These are phyloP conservation scores for Mortierella sp. DNA, from an alignment of 371 early-diverging fungal species.

Conservation along the genomic window DNA sequence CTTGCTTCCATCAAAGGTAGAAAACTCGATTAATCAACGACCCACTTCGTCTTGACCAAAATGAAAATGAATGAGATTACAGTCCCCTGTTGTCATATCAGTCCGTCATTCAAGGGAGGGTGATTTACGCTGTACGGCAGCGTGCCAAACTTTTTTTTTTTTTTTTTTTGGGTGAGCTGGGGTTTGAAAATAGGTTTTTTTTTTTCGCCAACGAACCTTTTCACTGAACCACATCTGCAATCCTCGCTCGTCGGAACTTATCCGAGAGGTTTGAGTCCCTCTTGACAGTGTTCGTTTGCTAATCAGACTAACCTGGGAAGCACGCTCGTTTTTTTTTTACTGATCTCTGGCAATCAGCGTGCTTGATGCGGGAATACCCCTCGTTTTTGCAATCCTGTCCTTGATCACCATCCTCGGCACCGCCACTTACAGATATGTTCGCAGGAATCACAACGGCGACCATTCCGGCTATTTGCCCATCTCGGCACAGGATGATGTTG, in stretches of 20 bases:
- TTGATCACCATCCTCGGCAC: constrained; percentile 24
- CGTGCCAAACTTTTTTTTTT: background rate
- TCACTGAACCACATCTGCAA: too few relatives aligned
- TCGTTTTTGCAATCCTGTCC: constrained; percentile 25
- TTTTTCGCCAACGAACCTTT: too few relatives aligned
- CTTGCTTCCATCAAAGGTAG: constrained; percentile 54
- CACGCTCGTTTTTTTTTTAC: background rate
- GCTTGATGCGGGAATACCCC: constrained; percentile 42
- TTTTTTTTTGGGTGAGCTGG: background rate
- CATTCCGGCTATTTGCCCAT: constrained; percentile 45
- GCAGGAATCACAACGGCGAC: constrained; percentile 33
- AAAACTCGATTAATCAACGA: too few relatives aligned
- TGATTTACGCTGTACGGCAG: background rate
- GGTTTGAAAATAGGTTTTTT: background rate
- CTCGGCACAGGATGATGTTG: constrained; percentile 26
- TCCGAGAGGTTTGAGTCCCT: too few relatives aligned
- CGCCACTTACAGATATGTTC: constrained; percentile 20
- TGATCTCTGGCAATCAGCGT: constrained; percentile 22
- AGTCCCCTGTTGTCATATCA: too few relatives aligned
- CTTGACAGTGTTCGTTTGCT: too few relatives aligned
- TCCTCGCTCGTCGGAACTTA: too few relatives aligned
- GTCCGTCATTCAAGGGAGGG: too few relatives aligned
- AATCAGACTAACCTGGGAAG: background rate
- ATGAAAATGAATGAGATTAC: too few relatives aligned
- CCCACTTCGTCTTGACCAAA: too few relatives aligned